Evolutionary conservation across 495 filamentous ascomycete species (phyloP).

Genomic region (Bathelium albidoporum): DNA sequence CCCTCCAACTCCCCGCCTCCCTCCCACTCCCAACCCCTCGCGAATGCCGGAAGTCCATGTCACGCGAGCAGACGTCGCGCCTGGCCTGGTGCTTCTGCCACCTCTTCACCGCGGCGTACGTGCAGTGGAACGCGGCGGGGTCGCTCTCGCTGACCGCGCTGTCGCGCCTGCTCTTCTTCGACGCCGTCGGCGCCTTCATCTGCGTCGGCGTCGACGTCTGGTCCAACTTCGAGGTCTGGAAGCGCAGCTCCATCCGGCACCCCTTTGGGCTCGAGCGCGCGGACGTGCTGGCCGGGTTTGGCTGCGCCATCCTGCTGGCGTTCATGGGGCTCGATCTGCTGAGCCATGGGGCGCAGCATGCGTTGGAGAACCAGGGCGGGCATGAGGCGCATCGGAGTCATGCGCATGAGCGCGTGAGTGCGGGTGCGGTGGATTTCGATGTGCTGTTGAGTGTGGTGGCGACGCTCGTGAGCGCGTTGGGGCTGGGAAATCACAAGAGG

Average conservation of each 20-base stretch:
- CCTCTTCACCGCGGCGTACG: constrained; percentile 65
- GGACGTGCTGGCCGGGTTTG: constrained; percentile 93
- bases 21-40: constrained; percentile 84
- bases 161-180: constrained; percentile 87
- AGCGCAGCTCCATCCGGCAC: constrained; percentile 79
- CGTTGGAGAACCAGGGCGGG: constrained; percentile 52
- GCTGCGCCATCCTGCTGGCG: constrained; percentile 84
- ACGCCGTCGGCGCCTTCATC: constrained; percentile 83
- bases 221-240: constrained; percentile 96
- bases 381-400: constrained; percentile 63
- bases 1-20: constrained; percentile 82
- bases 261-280: constrained; percentile 88
- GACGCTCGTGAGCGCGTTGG: constrained; percentile 78
- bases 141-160: constrained; percentile 89
- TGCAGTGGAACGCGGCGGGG: constrained; percentile 73
- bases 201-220: constrained; percentile 89
- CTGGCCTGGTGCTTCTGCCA: constrained; percentile 88
- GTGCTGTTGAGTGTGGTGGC: constrained; percentile 74
- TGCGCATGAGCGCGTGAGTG: constrained; percentile 54
- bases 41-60: constrained; percentile 79
- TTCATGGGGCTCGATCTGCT: constrained; percentile 96
- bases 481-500: constrained; percentile 84
- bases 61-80: constrained; percentile 69
- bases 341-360: constrained; percentile 82
- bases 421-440: constrained; percentile 71